Base-by-base conservation (phyloP, 192 early-diverging fungal genomes). In the Gamsiella multidivaricata region DNA sequence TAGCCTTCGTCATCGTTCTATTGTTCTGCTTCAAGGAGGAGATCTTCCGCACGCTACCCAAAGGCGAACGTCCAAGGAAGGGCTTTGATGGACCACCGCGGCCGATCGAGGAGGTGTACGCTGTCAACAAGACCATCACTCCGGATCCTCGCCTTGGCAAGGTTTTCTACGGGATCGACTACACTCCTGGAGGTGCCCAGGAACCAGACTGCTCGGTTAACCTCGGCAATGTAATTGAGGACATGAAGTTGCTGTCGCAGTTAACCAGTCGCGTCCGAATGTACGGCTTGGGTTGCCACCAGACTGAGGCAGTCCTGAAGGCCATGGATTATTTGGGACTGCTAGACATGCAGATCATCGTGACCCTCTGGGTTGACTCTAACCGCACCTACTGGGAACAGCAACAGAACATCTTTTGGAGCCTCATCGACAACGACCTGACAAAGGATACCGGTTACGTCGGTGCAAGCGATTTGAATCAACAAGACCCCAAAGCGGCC, bases 211-310 rank as follows among this genome's bases (percentile, higher is more conserved):
- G 83, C 31, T 60, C 23, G 23, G 65, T 85, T 22, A 91, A 86
- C 12, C 71, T 88, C 22, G 83, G 87, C 17, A 73, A 79, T 11
- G 86, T 90, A 22, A 84, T 86, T 28, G 86, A 82, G 41, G 90
- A 91, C 61, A 75, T 90, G 55, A 82, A 85, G 51, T 65, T 87
- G 7, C 59, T 91, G 3, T 76, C 81, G 42, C 71, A 85, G 39
- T 64, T 87, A 65, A 90, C 88, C 37, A 83, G 83, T 51, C 55
- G 85, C 26, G 79, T 90, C 31, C 83, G 90, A 62, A 73, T 91
- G 65, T 91, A 90, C 80, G 85, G 85, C 15, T 84, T 88, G 81
- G 88, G 88, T 68, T 91, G 90, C 74, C 80, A 89, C 54, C 83
- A 86, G 51, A 80, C 87, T 42, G 87, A 90, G 60, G 80, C 81